These are phyloP conservation scores for Ramalina peruviana DNA, from an alignment of 495 filamentous ascomycete genomes.

Conservation along the genomic window DNA sequence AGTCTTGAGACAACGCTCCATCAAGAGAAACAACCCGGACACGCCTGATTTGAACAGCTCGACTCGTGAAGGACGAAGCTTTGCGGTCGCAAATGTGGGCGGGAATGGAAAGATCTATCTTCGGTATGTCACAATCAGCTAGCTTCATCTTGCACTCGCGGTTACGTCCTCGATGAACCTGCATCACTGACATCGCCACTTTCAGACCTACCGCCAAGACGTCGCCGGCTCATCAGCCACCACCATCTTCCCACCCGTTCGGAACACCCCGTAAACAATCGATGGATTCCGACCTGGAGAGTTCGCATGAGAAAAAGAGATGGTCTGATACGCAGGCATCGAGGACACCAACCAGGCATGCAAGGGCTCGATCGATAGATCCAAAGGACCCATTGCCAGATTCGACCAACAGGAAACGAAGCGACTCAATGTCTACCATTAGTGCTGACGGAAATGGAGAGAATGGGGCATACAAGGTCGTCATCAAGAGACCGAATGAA, in stretches of 20 bases:
- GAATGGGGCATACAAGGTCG: constrained; percentile 57
- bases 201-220: constrained; percentile 46
- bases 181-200: background rate
- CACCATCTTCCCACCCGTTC: constrained; percentile 43
- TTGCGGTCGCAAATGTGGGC: constrained; percentile 87
- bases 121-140: constrained; percentile 45
- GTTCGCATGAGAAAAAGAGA: constrained; percentile 12
- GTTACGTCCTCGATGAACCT: background rate
- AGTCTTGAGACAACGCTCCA: constrained; percentile 27
- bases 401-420: constrained; percentile 6
- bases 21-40: constrained; percentile 26
- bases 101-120: constrained; percentile 89
- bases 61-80: constrained; percentile 53
- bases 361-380: constrained; percentile 18
- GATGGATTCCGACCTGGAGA: constrained; percentile 22
- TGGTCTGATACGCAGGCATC: constrained; percentile 21
- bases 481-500: constrained; percentile 44
- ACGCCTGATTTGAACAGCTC: constrained; percentile 21
- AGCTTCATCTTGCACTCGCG: too few species aligned
- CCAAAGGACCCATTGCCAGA: constrained; percentile 19
- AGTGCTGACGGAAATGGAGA: constrained; percentile 25
- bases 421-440: constrained; percentile 18
- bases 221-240: constrained; percentile 39
- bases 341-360: constrained; percentile 19
- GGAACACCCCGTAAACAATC: constrained; percentile 36